A percentile compares a stretch with the other conserved stretches of the same genome.
phyloP scores from a whole-genome alignment of 192 early-diverging fungal species.

The Entomortierella chlamydospora region DNA sequence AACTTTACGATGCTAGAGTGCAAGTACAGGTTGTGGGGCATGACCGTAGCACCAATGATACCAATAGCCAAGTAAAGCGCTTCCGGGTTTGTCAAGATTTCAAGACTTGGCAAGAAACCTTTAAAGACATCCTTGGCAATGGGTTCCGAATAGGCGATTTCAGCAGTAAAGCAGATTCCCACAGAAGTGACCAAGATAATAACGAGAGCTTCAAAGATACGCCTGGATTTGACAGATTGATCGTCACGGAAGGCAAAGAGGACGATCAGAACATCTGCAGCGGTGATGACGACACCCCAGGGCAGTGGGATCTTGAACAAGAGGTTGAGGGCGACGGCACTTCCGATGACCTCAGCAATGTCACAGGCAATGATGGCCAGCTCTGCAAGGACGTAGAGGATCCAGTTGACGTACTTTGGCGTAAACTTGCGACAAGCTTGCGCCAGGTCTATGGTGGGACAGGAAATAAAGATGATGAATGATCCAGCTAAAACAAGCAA shows the following conservation, averaged over 20 bases:
- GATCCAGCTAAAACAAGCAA: too few relatives aligned
- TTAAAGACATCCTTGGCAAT: constrained; percentile 67
- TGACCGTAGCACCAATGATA: constrained; percentile 89
- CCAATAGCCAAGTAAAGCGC: constrained; percentile 79
- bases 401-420: constrained; percentile 66
- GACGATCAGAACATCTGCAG: constrained; percentile 77
- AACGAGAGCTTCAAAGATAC: constrained; percentile 75
- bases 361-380: constrained; percentile 85
- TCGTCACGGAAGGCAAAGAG: constrained; percentile 70
- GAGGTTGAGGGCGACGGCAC: constrained; percentile 83
- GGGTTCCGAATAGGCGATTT: constrained; percentile 70
- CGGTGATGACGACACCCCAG: constrained; percentile 81
- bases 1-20: constrained; percentile 82
- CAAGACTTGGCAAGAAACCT: constrained; percentile 71
- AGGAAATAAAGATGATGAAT: too few relatives aligned
- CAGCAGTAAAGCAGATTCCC: constrained; percentile 73
- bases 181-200: constrained; percentile 73
- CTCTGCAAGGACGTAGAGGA: constrained; percentile 80
- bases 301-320: constrained; percentile 77
- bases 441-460: constrained; percentile 66
- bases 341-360: constrained; percentile 87
- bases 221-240: constrained; percentile 59
- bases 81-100: constrained; percentile 67
- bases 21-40: constrained; percentile 90
- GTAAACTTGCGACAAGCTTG: constrained; percentile 73